Base-by-base conservation (phyloP, 2,329 filamentous ascomycete genomes). In the Claviceps sp. region DNA sequence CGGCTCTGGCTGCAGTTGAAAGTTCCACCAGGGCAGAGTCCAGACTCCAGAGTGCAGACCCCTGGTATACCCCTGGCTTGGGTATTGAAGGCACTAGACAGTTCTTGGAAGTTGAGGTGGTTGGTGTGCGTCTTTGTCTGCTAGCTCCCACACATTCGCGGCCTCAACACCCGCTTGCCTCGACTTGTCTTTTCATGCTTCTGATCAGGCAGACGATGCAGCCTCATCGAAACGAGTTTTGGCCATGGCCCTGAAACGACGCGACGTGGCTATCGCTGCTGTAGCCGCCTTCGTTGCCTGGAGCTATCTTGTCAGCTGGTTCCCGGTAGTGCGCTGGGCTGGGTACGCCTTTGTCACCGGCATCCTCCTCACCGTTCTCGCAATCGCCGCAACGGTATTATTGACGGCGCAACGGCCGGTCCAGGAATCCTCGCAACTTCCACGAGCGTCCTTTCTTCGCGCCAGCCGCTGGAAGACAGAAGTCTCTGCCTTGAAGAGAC, bases 281-380 rank as follows among this genome's bases (percentile, higher is more conserved):
- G 67, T 85, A 65, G 81, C 77, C 67, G 78, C 75, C 67, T 88
- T 95, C 69, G 74, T 96, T 66, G 84, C 88, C 65, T 97, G 91
- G 91, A 87, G 87, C 56, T 84, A 90, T 66, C 78, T 85, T 55
- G 84, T 88, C 59, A 83, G 86, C 71, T 94, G 86, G 83, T 74
- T 89, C 61, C 89, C 91, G 34, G 72, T 82, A 54, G 73, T 97
- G 58, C 88, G 89, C 66, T 95, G 87, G 77, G 76, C 87, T 43
- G 87, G 86, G 61, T 87, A 95, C 68, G 88, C 90, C 60, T 89
- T 97, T 66, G 72, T 85, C 58, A 70, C 78, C 58, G 91, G 93
- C 58, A 71, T 77, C 57, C 60, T 84, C 56, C 62, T 81, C 56
- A 71, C 82, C 47, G 62, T 75, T 48, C 66, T 77, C 45, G 73